These are phyloP conservation scores for Aurantiochytrium sp. DNA, from an alignment of 108 stramenopile species.

Conservation along the genomic window DNA sequence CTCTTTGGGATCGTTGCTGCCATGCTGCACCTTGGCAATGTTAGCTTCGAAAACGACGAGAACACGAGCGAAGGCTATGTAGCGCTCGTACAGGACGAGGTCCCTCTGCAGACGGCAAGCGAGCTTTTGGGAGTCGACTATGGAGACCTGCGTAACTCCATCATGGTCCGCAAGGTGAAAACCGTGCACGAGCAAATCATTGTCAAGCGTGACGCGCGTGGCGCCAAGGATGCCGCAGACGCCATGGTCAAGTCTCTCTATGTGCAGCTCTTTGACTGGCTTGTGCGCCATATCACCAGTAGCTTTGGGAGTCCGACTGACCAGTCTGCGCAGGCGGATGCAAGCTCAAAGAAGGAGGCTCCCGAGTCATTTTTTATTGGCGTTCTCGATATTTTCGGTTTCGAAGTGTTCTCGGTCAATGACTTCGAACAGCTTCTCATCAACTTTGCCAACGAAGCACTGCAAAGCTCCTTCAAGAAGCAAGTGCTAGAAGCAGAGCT, in stretches of 20 bases:
- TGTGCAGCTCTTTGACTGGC: slow-evolving; percentile 31
- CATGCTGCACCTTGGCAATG: slow-evolving; percentile 32
- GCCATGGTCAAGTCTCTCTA: slow-evolving; percentile 30
- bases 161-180: neutral
- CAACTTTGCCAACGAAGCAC: slow-evolving; percentile 32
- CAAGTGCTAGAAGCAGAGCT: slow-evolving; percentile 17
- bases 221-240: slow-evolving; percentile 23
- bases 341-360: neutral
- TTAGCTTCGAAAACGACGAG: slow-evolving; percentile 10
- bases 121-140: neutral
- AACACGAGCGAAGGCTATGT: neutral
- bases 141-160: neutral
- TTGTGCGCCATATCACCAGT: neutral
- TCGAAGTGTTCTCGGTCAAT: slow-evolving; percentile 53
- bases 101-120: neutral
- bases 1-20: slow-evolving; percentile 18
- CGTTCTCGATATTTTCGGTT: slow-evolving; percentile 92
- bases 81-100: neutral
- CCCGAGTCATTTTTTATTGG: slow-evolving; percentile 59
- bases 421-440: slow-evolving; percentile 32
- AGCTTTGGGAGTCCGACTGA: neutral
- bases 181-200: neutral
- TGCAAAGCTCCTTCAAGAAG: slow-evolving; percentile 23
- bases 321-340: no score
- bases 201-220: neutral